Percentiles rank a stretch among this genome's conserved stretches.
phyloP scores from a whole-genome alignment of 345 rosid species.

The Erucastrum elatum region DNA sequence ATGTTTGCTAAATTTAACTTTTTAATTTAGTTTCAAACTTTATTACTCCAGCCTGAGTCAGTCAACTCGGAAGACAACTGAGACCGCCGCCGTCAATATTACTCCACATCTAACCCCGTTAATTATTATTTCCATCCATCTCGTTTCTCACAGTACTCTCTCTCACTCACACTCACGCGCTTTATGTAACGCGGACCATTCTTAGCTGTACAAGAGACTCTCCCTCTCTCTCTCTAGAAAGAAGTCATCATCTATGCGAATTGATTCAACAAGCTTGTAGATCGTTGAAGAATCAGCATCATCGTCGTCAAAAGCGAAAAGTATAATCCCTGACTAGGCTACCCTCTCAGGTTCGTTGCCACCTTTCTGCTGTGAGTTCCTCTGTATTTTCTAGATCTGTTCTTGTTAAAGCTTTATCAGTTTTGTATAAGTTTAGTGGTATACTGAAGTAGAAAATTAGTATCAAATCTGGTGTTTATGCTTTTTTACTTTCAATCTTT shows the following conservation, averaged over 20 bases:
- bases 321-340: not conserved
- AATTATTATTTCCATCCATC: constrained; percentile 29
- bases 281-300: constrained; percentile 5
- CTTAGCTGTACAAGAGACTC: constrained; percentile 38
- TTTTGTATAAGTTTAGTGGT: not conserved
- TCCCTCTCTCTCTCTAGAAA: not conserved
- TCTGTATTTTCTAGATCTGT: constrained; percentile 21
- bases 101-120: constrained; percentile 33
- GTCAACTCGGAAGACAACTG: not conserved
- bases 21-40: too few relatives aligned
- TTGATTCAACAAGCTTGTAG: constrained; percentile 14
- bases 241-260: not conserved
- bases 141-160: constrained; percentile 20
- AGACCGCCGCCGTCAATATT: constrained; percentile 19
- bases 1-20: too few relatives aligned
- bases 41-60: not conserved
- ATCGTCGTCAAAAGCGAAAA: not conserved
- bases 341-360: constrained; percentile 11
- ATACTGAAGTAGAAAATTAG: too few relatives aligned
- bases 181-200: constrained; percentile 27
- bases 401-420: not conserved
- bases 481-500: constrained; percentile 1
- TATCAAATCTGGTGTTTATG: not conserved
- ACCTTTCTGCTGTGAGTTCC: not conserved
- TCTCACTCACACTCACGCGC: constrained; percentile 1